Evolutionary conservation across 2,329 filamentous ascomycete genomes (phyloP).

Genomic region (Neopestalotiopsis sp.): DNA sequence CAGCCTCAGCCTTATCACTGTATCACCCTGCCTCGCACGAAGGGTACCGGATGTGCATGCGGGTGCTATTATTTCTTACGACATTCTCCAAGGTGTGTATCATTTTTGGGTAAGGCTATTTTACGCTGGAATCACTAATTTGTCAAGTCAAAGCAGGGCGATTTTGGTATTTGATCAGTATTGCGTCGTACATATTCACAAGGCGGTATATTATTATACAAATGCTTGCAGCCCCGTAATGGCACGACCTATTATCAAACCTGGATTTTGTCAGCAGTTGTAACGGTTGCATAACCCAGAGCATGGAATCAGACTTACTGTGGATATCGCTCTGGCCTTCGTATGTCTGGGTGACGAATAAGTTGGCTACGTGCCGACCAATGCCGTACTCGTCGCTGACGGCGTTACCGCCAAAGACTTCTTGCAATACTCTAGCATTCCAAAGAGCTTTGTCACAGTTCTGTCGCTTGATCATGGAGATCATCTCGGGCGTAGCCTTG

Average conservation of each 20-base stretch:
- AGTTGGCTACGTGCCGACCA: slow-evolving; percentile 90
- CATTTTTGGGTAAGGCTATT: too few species aligned
- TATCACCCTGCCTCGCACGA: too few species aligned
- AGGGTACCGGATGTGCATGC: too few species aligned
- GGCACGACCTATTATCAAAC: slow-evolving; percentile 68
- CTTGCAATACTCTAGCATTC: slow-evolving; percentile 82
- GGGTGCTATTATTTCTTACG: too few species aligned
- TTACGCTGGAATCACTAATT: too few species aligned
- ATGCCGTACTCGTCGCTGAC: slow-evolving; percentile 97
- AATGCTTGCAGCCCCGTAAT: slow-evolving; percentile 81
- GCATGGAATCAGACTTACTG: slow-evolving; percentile 60
- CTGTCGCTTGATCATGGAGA: slow-evolving; percentile 94
- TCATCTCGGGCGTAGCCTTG: slow-evolving; percentile 91
- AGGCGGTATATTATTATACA: slow-evolving; percentile 38
- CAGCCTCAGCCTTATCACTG: too few species aligned
- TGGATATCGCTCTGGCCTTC: slow-evolving; percentile 99
- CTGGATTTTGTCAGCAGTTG: slow-evolving; percentile 43
- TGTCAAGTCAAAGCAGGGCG: not conserved
- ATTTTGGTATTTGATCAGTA: not conserved
- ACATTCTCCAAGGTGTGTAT: too few species aligned
- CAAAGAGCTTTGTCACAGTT: slow-evolving; percentile 91
- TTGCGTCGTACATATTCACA: not conserved
- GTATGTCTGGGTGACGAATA: slow-evolving; percentile 98
- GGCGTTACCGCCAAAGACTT: slow-evolving; percentile 98
- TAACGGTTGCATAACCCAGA: not conserved